Base-by-base conservation (phyloP, 805 yeast genomes). In the Candida sanyiensis region DNA sequence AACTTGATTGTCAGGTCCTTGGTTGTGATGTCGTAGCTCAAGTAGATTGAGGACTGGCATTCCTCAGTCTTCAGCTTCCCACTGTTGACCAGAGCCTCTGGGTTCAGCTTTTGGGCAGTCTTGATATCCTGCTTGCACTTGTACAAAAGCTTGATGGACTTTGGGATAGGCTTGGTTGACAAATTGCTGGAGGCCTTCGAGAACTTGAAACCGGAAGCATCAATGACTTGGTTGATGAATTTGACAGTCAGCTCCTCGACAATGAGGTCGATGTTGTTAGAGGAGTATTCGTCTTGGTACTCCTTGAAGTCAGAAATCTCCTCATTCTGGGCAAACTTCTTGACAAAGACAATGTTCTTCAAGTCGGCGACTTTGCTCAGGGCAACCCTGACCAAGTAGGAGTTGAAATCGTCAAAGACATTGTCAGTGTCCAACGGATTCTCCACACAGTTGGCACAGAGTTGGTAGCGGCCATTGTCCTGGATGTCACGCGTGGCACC, bases 401-500 rank as follows among this genome's bases (percentile, higher is more conserved):
- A 19, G 5, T 42, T 42, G 26, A 51, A 52, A 19, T 51, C 55
- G 27, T 47, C 50, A 37, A 35, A 49, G 6, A 52, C 53, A 30
- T 49, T 48, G 23, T 43, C 46, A 39, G 47, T 46, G 33, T 50
- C 44, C 20, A 44, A 38, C n/a, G 57, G 56, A 38, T 54, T 45
- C 8, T 36, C 42, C 9, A 54, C 54, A 47, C 58, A 52, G 39
- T 47, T 48, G 4, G 48, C 53, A 43, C 57, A 52, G 13, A 51
- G 28, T 38, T 52, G 48, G 33, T 50, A 54, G 16, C 56, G 52
- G 15, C 57, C 58, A 31, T 52, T 52, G 31, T 54, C 58, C n/a
- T 51, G 42, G 18, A 52, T 44, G 16, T 45, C 36, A 18, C 53
- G 46, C 15, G 43, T 44, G 8, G 46, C 49, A 30, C 52, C 56